Evolutionary conservation across 2,329 filamentous ascomycete genomes (phyloP).

Genomic region (Sclerotinia subarctica): DNA sequence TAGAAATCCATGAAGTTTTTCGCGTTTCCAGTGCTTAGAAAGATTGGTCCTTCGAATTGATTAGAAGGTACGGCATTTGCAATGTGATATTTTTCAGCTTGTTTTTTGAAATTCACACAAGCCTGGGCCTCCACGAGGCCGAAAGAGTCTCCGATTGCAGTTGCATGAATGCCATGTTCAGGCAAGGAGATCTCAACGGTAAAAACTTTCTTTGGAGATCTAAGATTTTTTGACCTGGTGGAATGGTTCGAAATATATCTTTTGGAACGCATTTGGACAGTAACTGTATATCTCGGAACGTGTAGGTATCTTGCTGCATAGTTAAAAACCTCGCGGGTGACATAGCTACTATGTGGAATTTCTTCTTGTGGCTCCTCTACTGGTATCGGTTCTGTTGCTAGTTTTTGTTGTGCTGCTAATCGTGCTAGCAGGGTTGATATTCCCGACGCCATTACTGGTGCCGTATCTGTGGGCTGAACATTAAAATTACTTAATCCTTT

Average conservation of each 20-base stretch:
- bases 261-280: too few relatives aligned
- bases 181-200: slow-evolving; percentile 2
- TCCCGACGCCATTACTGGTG: neutral
- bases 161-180: slow-evolving; percentile 12
- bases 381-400: neutral
- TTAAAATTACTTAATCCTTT: too few relatives aligned
- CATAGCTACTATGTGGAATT: neutral
- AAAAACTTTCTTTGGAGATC: neutral
- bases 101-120: slow-evolving; percentile 1
- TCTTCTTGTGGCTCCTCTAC: too few relatives aligned
- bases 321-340: slow-evolving; percentile 4
- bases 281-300: slow-evolving; percentile 1
- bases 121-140: neutral
- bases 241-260: neutral
- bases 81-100: slow-evolving; percentile 6
- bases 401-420: neutral
- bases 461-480: neutral
- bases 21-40: slow-evolving; percentile 14
- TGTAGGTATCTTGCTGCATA: slow-evolving; percentile 12
- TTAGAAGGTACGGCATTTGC: neutral
- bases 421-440: neutral
- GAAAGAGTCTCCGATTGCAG: neutral
- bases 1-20: slow-evolving; percentile 20
- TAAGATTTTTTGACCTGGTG: neutral
- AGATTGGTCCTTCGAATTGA: neutral